These are phyloP conservation scores for Gossypium rotundifolium DNA, from an alignment of 345 rosid genomes.

Conservation along the genomic window DNA sequence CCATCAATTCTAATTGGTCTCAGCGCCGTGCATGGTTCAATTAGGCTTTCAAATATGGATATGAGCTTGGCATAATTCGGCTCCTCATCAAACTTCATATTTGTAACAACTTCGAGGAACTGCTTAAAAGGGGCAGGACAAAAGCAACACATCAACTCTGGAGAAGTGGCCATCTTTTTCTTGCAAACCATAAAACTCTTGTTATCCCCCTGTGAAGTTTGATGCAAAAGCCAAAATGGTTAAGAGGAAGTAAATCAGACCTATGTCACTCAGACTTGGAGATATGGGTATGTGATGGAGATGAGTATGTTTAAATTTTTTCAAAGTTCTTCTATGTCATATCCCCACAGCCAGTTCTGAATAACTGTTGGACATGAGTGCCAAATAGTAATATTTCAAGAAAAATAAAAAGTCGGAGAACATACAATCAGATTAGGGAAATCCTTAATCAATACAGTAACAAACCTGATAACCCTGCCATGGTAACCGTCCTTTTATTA, in stretches of 20 bases:
- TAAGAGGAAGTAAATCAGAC: background rate
- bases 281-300: background rate
- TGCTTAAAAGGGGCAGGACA: conserved; percentile 77
- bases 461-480: conserved; percentile 97
- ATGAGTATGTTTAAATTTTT: background rate
- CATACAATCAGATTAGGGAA: background rate
- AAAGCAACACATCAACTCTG: conserved; percentile 84
- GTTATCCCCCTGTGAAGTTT: conserved; percentile 71
- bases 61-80: conserved; percentile 88
- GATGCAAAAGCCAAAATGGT: conserved; percentile 2
- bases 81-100: conserved; percentile 91
- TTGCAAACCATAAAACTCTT: conserved; percentile 94
- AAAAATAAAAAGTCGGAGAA: background rate
- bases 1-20: conserved; percentile 93
- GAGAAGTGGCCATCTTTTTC: conserved; percentile 89
- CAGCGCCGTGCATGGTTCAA: conserved; percentile 54
- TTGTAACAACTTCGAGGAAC: conserved; percentile 84
- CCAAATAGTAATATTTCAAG: background rate
- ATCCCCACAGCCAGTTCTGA: background rate
- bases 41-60: conserved; percentile 65
- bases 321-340: background rate
- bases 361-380: background rate
- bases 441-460: background rate
- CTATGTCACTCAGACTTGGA: background rate
- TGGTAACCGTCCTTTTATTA: conserved; percentile 86